Evolutionary conservation across 352 stramenopile species (phyloP).

Genomic region (Phytopythium oedochilum): DNA sequence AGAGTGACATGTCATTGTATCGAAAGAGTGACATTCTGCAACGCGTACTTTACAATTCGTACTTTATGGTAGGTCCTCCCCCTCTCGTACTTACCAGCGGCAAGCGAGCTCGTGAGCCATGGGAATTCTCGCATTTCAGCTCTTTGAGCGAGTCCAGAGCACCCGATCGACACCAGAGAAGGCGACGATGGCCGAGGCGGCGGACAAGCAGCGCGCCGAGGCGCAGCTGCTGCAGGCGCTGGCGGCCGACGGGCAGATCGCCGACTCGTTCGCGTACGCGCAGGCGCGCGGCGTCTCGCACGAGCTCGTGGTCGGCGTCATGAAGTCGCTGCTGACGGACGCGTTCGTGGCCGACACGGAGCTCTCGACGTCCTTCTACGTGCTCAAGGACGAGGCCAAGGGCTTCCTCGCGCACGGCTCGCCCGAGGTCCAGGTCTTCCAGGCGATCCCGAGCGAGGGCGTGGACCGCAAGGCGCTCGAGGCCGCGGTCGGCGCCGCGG

Average conservation of each 20-base stretch:
- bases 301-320: conserved; percentile 91
- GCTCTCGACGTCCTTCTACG: conserved; percentile 87
- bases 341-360: conserved; percentile 86
- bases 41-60: neutral
- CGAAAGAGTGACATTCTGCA: neutral
- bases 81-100: neutral
- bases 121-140: conserved; percentile 6
- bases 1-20: neutral
- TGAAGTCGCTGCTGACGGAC: conserved; percentile 95
- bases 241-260: conserved; percentile 27
- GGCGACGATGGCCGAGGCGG: conserved; percentile 32
- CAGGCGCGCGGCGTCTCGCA: conserved; percentile 81
- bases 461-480: conserved; percentile 82
- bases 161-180: neutral
- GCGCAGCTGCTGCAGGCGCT: conserved; percentile 62
- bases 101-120: conserved; percentile 3
- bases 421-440: conserved; percentile 82
- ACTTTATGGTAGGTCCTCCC: neutral
- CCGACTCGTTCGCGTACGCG: conserved; percentile 87
- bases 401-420: conserved; percentile 65
- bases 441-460: conserved; percentile 66
- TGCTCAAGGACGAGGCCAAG: conserved; percentile 90
- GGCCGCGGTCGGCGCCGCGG: conserved; percentile 69
- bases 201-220: conserved; percentile 73
- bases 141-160: neutral